Base-by-base conservation (phyloP, 257 asterid species). In the Mitragyna speciosa region DNA sequence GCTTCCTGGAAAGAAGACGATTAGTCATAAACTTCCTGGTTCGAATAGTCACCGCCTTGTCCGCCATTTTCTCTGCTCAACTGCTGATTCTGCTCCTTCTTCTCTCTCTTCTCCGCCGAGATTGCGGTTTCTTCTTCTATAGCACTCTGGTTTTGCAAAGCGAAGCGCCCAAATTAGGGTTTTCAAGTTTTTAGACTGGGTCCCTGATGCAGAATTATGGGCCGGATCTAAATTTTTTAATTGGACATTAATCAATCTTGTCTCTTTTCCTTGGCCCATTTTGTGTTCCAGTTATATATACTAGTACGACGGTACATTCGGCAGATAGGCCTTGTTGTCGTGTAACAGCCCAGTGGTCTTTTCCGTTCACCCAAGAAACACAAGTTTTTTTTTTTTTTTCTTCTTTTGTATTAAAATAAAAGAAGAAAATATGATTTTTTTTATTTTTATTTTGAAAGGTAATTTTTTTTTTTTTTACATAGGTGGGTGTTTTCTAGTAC, bases 1-100 rank as follows among this genome's bases (percentile, higher is more conserved):
- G 97, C 68, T 94, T 94, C 87, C 98, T 87, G 33, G 98, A 87
- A 47, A 92, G 97, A 12, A 94, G 93, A 78, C 97, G 92, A 61
- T 94, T 92, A 1, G 98, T 92, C 98, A 94, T 92, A 80, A 94
- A 92, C 88, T 94, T 94, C 89, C 97, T 86, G 2, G 97, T 92
- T 76, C 98, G 80, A 80, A 94, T 91, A 6, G 98, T 94, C 33
- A 94, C 97, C 45, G 93, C 96, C 90, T 91, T 94, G 86, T 94
- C 98, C 91, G 98, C 94, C 98, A 94, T 94, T 81, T 75, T 84
- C 72, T 85, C 88, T 86, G 86, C 10, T 56, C 39, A 30, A 30
- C 43, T 41, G 30, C 41, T 59, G 41, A 74, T 67, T 65, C 66
- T 61, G 59, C 73, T 43, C 4, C 39, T 36, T n/a, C n/a, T n/a